Percentiles rank a stretch among this genome's conserved stretches.
Evolutionary conservation across 2,329 filamentous ascomycete genomes (phyloP).

Genomic region (Venturia nashicola): DNA sequence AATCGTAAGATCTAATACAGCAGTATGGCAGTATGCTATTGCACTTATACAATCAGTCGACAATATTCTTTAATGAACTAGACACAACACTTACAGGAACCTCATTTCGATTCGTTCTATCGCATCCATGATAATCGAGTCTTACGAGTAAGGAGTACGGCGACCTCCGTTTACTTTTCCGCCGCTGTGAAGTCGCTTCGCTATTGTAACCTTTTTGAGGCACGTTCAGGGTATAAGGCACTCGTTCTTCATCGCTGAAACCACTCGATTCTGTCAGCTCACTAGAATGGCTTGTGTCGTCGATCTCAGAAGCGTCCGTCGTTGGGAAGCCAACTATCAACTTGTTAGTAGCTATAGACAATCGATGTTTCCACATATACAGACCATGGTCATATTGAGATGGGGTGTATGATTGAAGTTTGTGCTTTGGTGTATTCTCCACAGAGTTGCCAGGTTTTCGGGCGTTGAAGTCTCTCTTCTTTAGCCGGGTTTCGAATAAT

Average conservation of each 20-base stretch:
- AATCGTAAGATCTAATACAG: neutral
- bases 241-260: neutral
- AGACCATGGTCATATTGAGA: neutral
- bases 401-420: neutral
- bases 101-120: neutral
- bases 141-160: neutral
- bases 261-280: neutral
- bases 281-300: neutral
- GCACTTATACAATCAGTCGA: neutral
- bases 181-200: too few relatives aligned
- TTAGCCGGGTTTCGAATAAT: neutral
- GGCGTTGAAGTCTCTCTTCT: neutral
- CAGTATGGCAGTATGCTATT: neutral
- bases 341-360: neutral
- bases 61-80: too few relatives aligned
- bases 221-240: neutral
- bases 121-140: neutral
- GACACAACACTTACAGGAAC: neutral
- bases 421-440: neutral
- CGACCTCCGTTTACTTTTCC: neutral
- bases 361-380: neutral
- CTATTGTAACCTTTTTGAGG: neutral
- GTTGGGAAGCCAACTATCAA: neutral
- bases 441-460: neutral
- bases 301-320: neutral